Evolutionary conservation across 1,284 basidiomycete genomes (phyloP).

Genomic region (Rhodotorula sp.): DNA sequence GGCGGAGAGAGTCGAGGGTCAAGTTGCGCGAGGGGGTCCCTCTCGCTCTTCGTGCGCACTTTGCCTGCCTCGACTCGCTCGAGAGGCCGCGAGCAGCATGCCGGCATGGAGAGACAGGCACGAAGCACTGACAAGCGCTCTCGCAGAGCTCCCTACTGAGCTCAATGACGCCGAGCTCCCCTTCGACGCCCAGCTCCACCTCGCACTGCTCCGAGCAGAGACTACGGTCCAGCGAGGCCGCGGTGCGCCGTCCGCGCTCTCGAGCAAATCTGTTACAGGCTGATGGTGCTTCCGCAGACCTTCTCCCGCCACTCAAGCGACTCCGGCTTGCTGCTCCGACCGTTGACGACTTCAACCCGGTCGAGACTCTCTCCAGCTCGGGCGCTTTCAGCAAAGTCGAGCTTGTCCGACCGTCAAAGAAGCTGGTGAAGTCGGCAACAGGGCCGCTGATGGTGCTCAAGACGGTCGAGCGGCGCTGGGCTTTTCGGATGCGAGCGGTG

Average conservation of each 20-base stretch:
- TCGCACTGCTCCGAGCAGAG: slow-evolving; percentile 11
- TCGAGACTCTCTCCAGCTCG: slow-evolving; percentile 24
- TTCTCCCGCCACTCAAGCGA: not conserved
- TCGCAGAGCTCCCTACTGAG: not conserved
- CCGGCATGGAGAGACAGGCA: slow-evolving; percentile 8
- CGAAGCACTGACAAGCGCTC: not conserved
- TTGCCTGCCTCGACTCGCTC: no score
- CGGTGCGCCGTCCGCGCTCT: not conserved
- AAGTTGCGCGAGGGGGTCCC: not conserved
- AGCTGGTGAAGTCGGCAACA: accelerated
- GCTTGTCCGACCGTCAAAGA: slow-evolving; percentile 23
- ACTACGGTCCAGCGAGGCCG: not conserved
- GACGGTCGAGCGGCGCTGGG: slow-evolving; percentile 35
- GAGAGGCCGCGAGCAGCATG: not conserved
- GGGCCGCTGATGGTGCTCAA: slow-evolving; percentile 23
- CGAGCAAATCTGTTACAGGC: accelerated
- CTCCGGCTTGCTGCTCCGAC: slow-evolving; percentile 7
- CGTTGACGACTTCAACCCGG: slow-evolving; percentile 23
- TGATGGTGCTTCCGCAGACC: not conserved
- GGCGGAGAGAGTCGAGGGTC: not conserved
- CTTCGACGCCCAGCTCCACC: slow-evolving; percentile 19
- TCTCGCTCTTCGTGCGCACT: not conserved
- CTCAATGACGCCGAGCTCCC: not conserved
- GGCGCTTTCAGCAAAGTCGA: slow-evolving; percentile 28
- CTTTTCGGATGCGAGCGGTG: slow-evolving; percentile 36